Conservation (phyloP, 163 green algal species). For the Volvox carteri region DNA sequence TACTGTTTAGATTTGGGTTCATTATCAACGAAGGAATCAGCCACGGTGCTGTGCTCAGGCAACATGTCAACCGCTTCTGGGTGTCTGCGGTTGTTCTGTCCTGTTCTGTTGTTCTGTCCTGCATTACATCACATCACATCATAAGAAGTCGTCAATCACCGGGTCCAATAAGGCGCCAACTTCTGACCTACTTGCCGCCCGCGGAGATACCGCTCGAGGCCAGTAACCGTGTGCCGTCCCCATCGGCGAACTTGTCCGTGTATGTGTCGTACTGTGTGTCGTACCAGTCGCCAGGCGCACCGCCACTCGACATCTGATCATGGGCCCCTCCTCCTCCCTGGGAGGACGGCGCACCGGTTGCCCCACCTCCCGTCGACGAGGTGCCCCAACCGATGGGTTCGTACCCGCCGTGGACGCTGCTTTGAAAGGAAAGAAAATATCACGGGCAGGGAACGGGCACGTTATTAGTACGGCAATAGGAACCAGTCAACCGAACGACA, state of each 20-base stretch:
- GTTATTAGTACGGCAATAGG: background rate
- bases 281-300: background rate
- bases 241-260: background rate
- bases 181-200: background rate
- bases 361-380: background rate
- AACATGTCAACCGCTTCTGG: too few relatives aligned
- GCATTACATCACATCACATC: too few relatives aligned
- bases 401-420: background rate
- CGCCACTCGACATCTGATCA: background rate
- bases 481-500: background rate
- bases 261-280: background rate
- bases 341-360: background rate
- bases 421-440: background rate
- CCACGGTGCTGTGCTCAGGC: too few relatives aligned
- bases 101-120: too few relatives aligned
- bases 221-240: background rate
- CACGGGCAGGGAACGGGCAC: too few relatives aligned
- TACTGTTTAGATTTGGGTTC: too few relatives aligned
- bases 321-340: background rate
- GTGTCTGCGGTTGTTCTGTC: too few relatives aligned
- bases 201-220: background rate
- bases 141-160: too few relatives aligned
- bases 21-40: too few relatives aligned
- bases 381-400: background rate
- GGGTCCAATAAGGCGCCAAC: too few relatives aligned